These are phyloP conservation scores for Globomyces pollinis-pini DNA, from an alignment of 192 early-diverging fungal genomes.

Conservation along the genomic window DNA sequence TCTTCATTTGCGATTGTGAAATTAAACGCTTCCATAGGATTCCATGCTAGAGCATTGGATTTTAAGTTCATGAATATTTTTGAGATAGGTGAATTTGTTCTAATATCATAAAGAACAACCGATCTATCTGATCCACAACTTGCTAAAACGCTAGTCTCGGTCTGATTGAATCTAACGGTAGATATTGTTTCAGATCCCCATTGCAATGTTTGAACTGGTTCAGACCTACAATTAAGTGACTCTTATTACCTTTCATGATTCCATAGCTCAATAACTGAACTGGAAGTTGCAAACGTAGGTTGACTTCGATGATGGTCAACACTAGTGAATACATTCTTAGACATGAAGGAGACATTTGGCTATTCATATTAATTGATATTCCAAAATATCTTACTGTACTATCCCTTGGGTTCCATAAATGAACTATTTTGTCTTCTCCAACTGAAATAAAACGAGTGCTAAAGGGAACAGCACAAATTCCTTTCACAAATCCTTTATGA, in stretches of 20 bases:
- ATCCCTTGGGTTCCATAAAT: conserved; percentile 93
- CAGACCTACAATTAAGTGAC: conserved; percentile 49
- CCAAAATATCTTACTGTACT: too few species aligned
- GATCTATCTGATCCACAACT: conserved; percentile 91
- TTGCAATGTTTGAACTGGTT: conserved; percentile 72
- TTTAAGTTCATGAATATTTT: conserved; percentile 71
- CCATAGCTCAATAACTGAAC: conserved; percentile 86
- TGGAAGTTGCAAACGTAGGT: conserved; percentile 81
- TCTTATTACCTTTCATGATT: conserved; percentile 56
- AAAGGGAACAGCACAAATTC: conserved; percentile 64
- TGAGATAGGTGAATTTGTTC: conserved; percentile 76
- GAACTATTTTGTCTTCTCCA: conserved; percentile 87
- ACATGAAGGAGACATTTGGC: conserved; percentile 63
- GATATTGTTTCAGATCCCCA: conserved; percentile 96
- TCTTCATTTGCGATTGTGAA: conserved; percentile 96
- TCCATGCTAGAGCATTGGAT: conserved; percentile 97
- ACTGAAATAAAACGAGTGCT: conserved; percentile 77
- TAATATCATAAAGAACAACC: conserved; percentile 88
- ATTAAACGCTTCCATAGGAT: conserved; percentile 97
- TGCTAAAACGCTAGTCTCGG: conserved; percentile 86
- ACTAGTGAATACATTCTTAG: conserved; percentile 71
- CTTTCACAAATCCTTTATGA: conserved; percentile 84
- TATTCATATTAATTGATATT: conserved; percentile 2
- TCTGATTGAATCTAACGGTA: conserved; percentile 94
- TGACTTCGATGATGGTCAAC: conserved; percentile 86